phyloP scores from a whole-genome alignment of 345 rosid genomes.

The Iberis pinnata region DNA sequence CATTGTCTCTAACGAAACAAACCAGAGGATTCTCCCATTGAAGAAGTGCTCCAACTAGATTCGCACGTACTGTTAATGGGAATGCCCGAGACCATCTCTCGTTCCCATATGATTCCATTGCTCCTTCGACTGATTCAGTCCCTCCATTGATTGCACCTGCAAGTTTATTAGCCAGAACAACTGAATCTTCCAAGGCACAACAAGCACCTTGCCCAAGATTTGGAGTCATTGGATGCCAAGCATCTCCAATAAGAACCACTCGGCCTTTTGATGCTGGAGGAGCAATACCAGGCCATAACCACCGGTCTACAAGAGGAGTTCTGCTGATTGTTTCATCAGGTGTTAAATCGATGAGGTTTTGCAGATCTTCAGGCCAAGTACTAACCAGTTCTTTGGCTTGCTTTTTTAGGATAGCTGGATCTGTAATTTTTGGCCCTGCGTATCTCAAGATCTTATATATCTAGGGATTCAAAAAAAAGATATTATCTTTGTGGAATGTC shows the following conservation, averaged over 20 bases:
- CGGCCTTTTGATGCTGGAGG: constrained; percentile 59
- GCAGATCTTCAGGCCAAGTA: constrained; percentile 62
- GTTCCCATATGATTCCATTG: constrained; percentile 54
- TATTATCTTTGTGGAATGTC: not conserved
- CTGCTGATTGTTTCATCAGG: constrained; percentile 66
- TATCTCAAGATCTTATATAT: not conserved
- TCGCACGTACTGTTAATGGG: constrained; percentile 66
- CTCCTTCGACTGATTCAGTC: constrained; percentile 41
- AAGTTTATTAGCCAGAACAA: constrained; percentile 62
- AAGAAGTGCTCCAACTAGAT: constrained; percentile 68
- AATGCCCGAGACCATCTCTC: constrained; percentile 75
- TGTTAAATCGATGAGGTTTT: constrained; percentile 47
- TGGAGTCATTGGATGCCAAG: constrained; percentile 99
- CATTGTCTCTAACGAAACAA: constrained; percentile 54
- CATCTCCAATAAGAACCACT: constrained; percentile 74
- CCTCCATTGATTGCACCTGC: constrained; percentile 43
- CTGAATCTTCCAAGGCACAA: constrained; percentile 79
- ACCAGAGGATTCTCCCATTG: constrained; percentile 84
- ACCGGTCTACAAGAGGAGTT: constrained; percentile 76
- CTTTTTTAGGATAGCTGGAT: constrained; percentile 53
- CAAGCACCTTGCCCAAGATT: constrained; percentile 91
- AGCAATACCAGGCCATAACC: constrained; percentile 72
- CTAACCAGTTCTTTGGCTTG: constrained; percentile 56
- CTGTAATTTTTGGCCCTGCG: constrained; percentile 68
- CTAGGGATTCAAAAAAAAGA: not conserved